A percentile compares a stretch with the other conserved stretches of the same genome.
phyloP scores from a whole-genome alignment of 441 rosid species.

The Pelargonium myrrhifolium region DNA sequence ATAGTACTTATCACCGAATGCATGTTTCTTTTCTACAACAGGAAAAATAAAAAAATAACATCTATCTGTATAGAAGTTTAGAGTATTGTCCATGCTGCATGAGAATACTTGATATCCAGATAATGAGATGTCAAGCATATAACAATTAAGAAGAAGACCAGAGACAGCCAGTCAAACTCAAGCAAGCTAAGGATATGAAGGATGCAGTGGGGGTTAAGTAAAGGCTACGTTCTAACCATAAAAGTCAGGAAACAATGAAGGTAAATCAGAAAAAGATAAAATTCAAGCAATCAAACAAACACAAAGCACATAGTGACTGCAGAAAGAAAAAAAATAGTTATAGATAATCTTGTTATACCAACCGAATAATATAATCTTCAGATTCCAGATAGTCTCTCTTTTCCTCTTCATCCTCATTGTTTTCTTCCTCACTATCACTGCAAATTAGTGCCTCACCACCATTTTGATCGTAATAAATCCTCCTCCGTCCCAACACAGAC shows the following conservation, averaged over 20 bases:
- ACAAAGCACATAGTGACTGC: neutral
- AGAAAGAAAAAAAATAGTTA: conserved; percentile 4
- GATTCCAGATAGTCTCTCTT: conserved; percentile 62
- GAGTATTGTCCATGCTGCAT: neutral
- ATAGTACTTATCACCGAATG: neutral
- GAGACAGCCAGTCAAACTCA: too few species aligned
- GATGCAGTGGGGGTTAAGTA: too few species aligned
- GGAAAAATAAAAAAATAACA: too few species aligned
- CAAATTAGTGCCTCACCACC: conserved; percentile 98
- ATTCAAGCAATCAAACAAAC: neutral
- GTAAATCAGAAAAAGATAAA: neutral
- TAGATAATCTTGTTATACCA: conserved; percentile 34
- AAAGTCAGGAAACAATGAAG: too few species aligned
- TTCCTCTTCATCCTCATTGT: conserved; percentile 73
- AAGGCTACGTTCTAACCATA: too few species aligned
- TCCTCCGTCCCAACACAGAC: conserved; percentile 92
- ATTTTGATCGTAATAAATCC: conserved; percentile 93
- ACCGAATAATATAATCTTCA: conserved; percentile 89
- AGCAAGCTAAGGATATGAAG: too few species aligned
- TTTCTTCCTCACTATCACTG: conserved; percentile 98
- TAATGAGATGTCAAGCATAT: too few species aligned
- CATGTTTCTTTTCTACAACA: neutral
- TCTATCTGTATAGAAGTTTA: neutral
- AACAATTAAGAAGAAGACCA: too few species aligned
- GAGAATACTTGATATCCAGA: too few species aligned